phyloP scores from a whole-genome alignment of 257 asterid genomes.

The Leonotis leonurus region DNA sequence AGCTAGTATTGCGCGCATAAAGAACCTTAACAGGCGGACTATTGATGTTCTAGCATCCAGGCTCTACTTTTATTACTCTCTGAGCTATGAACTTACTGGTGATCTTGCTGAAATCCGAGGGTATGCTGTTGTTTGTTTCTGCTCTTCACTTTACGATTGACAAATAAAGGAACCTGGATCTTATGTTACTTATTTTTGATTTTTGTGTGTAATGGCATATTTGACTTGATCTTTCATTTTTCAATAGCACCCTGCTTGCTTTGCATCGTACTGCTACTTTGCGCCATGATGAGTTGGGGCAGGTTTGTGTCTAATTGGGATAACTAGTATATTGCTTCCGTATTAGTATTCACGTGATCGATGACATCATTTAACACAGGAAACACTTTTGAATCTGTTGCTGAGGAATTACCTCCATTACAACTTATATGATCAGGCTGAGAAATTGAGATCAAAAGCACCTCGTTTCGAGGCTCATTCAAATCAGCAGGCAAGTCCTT shows the following conservation, averaged over 20 bases:
- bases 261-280: constrained; percentile 88
- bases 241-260: constrained; percentile 63
- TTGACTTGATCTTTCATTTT: constrained; percentile 10
- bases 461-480: constrained; percentile 97
- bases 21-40: constrained; percentile 69
- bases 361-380: constrained; percentile 37
- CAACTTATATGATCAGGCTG: constrained; percentile 90
- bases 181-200: constrained; percentile 9
- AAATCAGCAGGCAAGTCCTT: constrained; percentile 72
- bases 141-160: too few species aligned
- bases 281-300: constrained; percentile 93
- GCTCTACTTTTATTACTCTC: constrained; percentile 76
- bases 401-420: constrained; percentile 84
- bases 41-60: constrained; percentile 82
- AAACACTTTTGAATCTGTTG: constrained; percentile 78
- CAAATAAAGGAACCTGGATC: neutral
- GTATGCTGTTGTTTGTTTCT: constrained; percentile 35
- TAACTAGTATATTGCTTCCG: neutral
- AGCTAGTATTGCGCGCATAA: constrained; percentile 78
- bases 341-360: constrained; percentile 2
- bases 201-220: neutral
- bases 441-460: constrained; percentile 94
- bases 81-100: constrained; percentile 81
- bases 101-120: constrained; percentile 89
- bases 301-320: constrained; percentile 43